Percentiles rank a stretch among this genome's conserved stretches.
Evolutionary conservation across 2,329 filamentous ascomycete genomes (phyloP).

Genomic region (Fusarium buharicum): DNA sequence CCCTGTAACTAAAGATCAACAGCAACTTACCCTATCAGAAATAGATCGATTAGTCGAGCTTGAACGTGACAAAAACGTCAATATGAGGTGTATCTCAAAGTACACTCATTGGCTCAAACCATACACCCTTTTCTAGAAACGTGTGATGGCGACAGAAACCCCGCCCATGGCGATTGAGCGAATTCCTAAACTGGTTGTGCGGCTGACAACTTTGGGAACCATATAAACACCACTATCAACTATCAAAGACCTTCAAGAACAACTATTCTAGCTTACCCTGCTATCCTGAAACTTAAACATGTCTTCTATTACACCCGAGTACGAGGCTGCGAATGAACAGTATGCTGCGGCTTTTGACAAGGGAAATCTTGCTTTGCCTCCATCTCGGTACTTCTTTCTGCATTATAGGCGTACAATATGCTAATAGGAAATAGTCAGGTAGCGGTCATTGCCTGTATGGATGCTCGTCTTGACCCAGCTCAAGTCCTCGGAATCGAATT

Average conservation of each 20-base stretch:
- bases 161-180: conserved; percentile 27
- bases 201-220: neutral
- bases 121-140: conserved; percentile 4
- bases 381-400: conserved; percentile 30
- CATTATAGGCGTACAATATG: neutral
- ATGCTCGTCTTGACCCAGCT: conserved; percentile 73
- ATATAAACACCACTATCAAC: conserved; percentile 2
- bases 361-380: conserved; percentile 38
- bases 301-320: conserved; percentile 35
- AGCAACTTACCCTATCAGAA: neutral
- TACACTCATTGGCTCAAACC: neutral
- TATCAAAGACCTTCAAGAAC: neutral
- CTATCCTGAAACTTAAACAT: conserved; percentile 6
- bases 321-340: conserved; percentile 39
- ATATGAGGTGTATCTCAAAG: conserved; percentile 5
- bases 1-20: conserved; percentile 4
- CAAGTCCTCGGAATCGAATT: conserved; percentile 37
- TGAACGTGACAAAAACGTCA: neutral
- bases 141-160: conserved; percentile 35
- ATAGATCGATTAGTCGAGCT: neutral
- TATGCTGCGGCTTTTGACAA: conserved; percentile 39
- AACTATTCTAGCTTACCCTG: neutral
- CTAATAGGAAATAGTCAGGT: conserved; percentile 44
- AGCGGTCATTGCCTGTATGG: conserved; percentile 78
- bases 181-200: neutral